Base-by-base conservation (phyloP, 2,329 filamentous ascomycete species). In the Fusarium sp. region DNA sequence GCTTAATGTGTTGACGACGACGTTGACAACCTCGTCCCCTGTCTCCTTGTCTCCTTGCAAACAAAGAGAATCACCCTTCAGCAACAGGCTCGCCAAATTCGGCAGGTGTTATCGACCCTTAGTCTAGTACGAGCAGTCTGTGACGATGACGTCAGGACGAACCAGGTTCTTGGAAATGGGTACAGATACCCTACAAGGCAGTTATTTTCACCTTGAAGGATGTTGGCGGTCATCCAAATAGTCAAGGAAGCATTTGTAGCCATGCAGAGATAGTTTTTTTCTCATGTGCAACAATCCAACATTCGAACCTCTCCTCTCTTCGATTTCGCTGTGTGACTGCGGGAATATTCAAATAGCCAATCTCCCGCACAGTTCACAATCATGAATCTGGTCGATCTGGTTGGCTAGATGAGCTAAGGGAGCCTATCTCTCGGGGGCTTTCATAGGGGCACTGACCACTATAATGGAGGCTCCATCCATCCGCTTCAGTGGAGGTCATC, bases 141-240 rank as follows among this genome's bases (percentile, higher is more conserved):
- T 21, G 18, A 50, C 32, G 46, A 55, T 71, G 68, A 71, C 68
- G 68, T 71, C 68, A 70, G 21, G 20, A 20, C 7, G 34, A 23
- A 8, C n/a, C 25, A 34, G n/a, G 25, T 18, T 11, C 21, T 45
- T 45, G 45, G 46, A 53, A 41, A 25, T 37, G 32, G 18, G 14
- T 13, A 27, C 18, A 18, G 49, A n/a, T 51, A 41, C 23, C 23
- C 18, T 25, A n/a, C 5, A 43, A 23, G 21, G 21, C 41, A 43
- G 41, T 21, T 43, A 18, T 37, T n/a, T 37, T 37, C 34, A 11
- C 18, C 9, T n/a, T n/a, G 34, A n/a, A n/a, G 34, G 34, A 37
- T 37, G 18, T 37, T 37, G 11, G 46, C 20, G 7, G 28, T 49
- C 20, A 21, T 13, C 28, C 11, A 51, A n/a, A 14, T 8, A 40